Base-by-base conservation (phyloP, 129 eudicot genomes). In the Erigeron canadensis region DNA sequence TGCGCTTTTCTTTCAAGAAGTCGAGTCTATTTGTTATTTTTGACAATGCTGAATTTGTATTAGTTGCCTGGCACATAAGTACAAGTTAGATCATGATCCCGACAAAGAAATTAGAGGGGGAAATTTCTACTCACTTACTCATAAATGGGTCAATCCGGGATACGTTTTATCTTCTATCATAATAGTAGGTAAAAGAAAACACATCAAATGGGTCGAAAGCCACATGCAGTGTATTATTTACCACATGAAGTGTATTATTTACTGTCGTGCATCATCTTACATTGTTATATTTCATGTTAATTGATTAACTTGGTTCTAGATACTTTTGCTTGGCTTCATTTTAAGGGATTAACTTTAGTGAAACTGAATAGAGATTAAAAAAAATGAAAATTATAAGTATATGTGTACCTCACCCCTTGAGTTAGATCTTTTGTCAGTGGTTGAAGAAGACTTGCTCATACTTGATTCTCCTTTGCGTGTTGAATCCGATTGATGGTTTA, bases 11-110 rank as follows among this genome's bases (percentile, higher is more conserved):
- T 80, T 95, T 95, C 80, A 95, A 82, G 80, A 95, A 90, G 82
- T 71, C 81, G 78, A 95, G 99, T 40, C 96, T 77, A 75, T 77
- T 87, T 23, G 99, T 90, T 64, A 90, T 84, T 83, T 95, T 95
- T 77, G 96, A 83, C 56, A 90, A 72, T n/a, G 96, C 83, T 45
- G 87, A 81, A 72, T 82, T 77, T 46, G 95, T 78, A 68, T 70
- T 80, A 67, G 71, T 56, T 69, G 86, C 88, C 97, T 94, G 86
- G 51, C 71, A 79, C 28, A 28, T 40, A 16, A 64, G 10, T 67
- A 73, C 22, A 63, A n/a, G 47, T 69, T 16, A 66, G 68, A 66
- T 67, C 47, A 75, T 54, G 47, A 67, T 23, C 12, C 42, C 3
- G 64, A 10, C 42, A 59, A 23, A 5, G 7, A 59, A 11, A 9